A percentile compares a stretch with the other conserved stretches of the same genome.
These are phyloP conservation scores for Chytriomyces sp. DNA, from an alignment of 192 early-diverging fungal genomes.

Conservation along the genomic window DNA sequence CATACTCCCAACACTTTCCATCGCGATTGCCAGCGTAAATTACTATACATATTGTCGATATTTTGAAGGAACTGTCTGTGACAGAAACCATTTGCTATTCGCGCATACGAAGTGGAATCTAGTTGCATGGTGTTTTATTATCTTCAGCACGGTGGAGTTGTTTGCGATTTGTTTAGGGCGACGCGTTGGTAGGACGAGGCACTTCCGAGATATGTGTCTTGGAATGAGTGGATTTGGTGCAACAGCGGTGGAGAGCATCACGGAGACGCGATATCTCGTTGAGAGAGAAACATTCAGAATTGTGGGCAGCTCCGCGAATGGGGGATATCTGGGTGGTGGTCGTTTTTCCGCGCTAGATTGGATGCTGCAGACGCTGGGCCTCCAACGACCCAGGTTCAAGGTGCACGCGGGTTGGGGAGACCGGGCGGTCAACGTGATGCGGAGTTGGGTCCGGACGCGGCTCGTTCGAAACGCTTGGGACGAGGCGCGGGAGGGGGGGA, in stretches of 20 bases:
- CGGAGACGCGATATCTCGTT: conserved; percentile 13
- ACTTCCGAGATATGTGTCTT: background rate
- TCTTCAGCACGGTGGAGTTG: background rate
- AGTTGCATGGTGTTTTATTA: conserved; percentile 12
- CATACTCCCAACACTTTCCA: background rate
- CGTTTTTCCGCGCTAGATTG: no score
- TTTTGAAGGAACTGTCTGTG: conserved; percentile 10
- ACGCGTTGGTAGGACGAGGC: background rate
- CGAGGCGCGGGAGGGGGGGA: no score
- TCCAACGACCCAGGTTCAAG: no score
- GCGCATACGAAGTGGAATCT: background rate
- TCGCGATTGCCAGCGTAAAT: conserved; percentile 12
- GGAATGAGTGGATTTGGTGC: background rate
- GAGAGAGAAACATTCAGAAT: background rate
- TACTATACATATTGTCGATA: conserved; percentile 29
- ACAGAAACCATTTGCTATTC: background rate
- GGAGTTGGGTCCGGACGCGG: no score
- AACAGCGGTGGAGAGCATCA: background rate
- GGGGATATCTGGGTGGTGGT: no score
- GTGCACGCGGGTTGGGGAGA: no score
- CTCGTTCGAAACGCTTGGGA: no score
- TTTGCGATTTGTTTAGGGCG: background rate
- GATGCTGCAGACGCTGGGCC: no score
- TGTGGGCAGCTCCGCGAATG: no score
- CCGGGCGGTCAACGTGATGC: no score